Evolutionary conservation across 139 green algal genomes (phyloP), one percentile per base, ranked within the genome.

Genomic region (Ettlia oleoabundans): DNA sequence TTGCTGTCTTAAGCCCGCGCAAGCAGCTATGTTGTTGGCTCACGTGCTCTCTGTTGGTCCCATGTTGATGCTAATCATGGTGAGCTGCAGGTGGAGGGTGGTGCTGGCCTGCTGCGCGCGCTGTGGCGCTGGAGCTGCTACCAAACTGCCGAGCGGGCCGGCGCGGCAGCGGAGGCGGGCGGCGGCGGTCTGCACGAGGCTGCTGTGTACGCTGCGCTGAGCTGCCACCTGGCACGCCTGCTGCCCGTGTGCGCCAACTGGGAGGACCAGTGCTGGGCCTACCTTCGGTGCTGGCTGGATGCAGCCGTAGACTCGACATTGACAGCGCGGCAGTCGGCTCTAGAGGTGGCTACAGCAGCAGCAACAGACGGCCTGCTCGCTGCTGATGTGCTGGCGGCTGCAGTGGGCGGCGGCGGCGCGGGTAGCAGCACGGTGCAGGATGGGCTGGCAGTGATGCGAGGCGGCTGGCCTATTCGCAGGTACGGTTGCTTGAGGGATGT

Each of bases 91-190:
- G 71, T 92, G 41, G 80, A 84, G 10, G 51, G 64, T 51, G 88
- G 90, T 2, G 47, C 73, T 15, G 84, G 68, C 37, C 65, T 68
- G n/a, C 62, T 70, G 86, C 85, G 88, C 62, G 86, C 78, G 42
- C 80, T 95, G 26, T 97, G 93, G 93, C 91, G 89, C 51, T 95
- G 91, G 92, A 77, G 88, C 22, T 92, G 88, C 79, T 85, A 84
- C 37, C 85, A 90, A 51, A 82, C 83, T 32, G 82, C 90, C 7
- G 84, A 90, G 21, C 79, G 74, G 3, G 75, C 82, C 30, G 68
- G 40, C 9, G 75, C 41, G 19, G 75, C 33, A 22, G 71, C 76
- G 4, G 73, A 80, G 77, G 33, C 63, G 9, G 33, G 51, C 15
- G 66, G 70, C 13, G n/a, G 40, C 37, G 82, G 77, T 37, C 63